phyloP scores from a whole-genome alignment of 208 protist genomes.

The Trypanosoma theileri region DNA sequence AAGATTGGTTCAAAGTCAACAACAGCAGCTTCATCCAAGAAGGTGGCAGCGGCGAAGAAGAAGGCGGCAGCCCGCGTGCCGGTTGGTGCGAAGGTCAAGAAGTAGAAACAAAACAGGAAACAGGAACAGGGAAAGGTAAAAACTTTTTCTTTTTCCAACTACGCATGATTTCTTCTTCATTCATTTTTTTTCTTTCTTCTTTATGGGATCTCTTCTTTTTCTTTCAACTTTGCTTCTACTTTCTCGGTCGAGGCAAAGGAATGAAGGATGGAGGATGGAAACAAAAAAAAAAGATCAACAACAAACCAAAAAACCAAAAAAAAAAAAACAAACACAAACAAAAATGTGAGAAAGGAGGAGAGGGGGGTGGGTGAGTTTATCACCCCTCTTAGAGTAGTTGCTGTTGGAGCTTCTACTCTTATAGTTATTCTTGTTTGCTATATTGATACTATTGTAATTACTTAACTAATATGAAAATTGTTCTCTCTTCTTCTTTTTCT shows the following conservation, averaged over 20 bases:
- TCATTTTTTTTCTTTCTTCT: slow-evolving; percentile 4
- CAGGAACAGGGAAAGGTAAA: neutral
- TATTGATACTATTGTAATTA: slow-evolving; percentile 4
- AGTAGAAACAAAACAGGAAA: slow-evolving; percentile 27
- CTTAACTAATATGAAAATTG: neutral
- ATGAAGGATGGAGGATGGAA: neutral
- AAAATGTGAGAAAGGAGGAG: too few relatives aligned
- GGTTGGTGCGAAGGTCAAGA: slow-evolving; percentile 68
- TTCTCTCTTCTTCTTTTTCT: slow-evolving; percentile 24
- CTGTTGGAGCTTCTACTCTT: neutral
- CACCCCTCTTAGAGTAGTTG: neutral
- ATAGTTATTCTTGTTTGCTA: neutral
- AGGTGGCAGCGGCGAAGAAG: slow-evolving; percentile 41
- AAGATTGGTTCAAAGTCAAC: slow-evolving; percentile 32
- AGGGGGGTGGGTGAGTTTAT: too few relatives aligned
- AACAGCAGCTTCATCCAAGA: neutral
- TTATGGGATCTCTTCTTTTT: neutral
- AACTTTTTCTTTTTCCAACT: slow-evolving; percentile 16
- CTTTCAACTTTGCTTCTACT: too few relatives aligned
- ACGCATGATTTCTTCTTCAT: slow-evolving; percentile 16
- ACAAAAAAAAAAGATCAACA: too few relatives aligned
- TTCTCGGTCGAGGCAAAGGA: too few relatives aligned
- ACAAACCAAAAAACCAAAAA: too few relatives aligned
- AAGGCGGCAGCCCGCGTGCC: slow-evolving; percentile 36
- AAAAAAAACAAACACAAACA: too few relatives aligned